A percentile compares a stretch with the other conserved stretches of the same genome.
Conservation (phyloP, 2,329 filamentous ascomycete species). For the Talaromyces sp. region DNA sequence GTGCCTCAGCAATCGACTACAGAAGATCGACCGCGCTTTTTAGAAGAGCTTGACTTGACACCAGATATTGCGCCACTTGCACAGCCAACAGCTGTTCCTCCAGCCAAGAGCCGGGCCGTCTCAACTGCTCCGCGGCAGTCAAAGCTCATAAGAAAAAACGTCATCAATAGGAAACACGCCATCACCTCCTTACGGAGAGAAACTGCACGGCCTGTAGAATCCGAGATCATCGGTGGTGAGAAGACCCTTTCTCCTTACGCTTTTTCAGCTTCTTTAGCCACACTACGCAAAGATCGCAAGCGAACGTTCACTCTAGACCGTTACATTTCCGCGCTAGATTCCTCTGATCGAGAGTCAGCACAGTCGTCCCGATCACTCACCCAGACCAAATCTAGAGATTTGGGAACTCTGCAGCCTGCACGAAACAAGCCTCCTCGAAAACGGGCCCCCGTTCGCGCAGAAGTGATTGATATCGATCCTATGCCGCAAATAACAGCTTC, state of each 20-base stretch:
- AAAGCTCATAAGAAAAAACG: constrained; percentile 28
- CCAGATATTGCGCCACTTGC: constrained; percentile 14
- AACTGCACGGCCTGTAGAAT: constrained; percentile 34
- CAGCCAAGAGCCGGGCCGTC: background rate
- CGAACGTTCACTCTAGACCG: constrained; percentile 35
- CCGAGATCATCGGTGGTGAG: constrained; percentile 21
- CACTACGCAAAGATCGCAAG: constrained; percentile 31
- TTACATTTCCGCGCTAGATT: constrained; percentile 28
- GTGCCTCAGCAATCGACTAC: background rate
- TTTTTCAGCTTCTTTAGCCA: constrained; percentile 33
- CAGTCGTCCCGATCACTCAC: background rate
- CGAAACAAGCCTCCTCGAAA: constrained; percentile 26
- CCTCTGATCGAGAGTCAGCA: constrained; percentile 9
- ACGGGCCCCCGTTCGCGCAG: constrained; percentile 11
- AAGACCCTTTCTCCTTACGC: constrained; percentile 21
- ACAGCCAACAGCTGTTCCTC: background rate
- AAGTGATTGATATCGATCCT: constrained; percentile 11
- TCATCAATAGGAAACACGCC: constrained; percentile 32
- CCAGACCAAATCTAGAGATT: background rate
- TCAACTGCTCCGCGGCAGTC: constrained; percentile 7
- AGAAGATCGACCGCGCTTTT: background rate
- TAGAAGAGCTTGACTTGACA: constrained; percentile 2
- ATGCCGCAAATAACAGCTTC: constrained; percentile 8
- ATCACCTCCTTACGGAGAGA: constrained; percentile 37
- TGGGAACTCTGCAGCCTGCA: background rate